These are phyloP conservation scores for Rhododendron simsii DNA, from an alignment of 148 eudicot species.

Conservation along the genomic window DNA sequence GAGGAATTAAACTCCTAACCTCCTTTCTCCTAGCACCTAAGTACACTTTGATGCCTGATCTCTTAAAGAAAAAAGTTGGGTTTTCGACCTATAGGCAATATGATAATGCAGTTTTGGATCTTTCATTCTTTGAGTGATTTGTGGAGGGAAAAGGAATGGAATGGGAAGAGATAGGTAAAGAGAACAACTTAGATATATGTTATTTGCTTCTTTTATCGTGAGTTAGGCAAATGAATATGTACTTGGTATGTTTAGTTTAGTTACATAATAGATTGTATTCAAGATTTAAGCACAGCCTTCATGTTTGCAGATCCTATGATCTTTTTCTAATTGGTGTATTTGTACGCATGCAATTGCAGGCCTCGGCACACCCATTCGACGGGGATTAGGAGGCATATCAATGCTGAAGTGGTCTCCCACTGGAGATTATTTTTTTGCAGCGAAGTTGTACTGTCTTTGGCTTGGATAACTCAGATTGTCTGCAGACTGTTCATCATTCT, in stretches of 20 bases:
- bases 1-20: too few relatives aligned
- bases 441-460: conserved; percentile 65
- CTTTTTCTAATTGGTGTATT: background rate
- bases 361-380: conserved; percentile 84
- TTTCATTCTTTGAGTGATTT: background rate
- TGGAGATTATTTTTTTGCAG: conserved; percentile 92
- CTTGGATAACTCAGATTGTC: conserved; percentile 1
- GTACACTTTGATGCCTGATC: background rate
- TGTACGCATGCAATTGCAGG: conserved; percentile 37
- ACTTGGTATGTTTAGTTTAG: background rate
- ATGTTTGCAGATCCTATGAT: background rate
- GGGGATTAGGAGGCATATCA: conserved; percentile 91
- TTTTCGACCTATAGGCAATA: background rate
- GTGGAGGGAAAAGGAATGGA: background rate
- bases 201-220: background rate
- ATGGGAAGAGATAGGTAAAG: background rate
- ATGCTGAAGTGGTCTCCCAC: conserved; percentile 87
- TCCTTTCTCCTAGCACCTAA: too few relatives aligned
- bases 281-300: background rate
- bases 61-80: background rate
- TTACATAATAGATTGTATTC: background rate
- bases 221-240: background rate
- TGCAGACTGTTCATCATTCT: background rate
- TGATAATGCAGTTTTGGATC: background rate
- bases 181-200: background rate